Evolutionary conservation across 495 filamentous ascomycete species (phyloP), one percentile per base, ranked within the genome.

Genomic region (Penicillium cosmopolitanum): DNA sequence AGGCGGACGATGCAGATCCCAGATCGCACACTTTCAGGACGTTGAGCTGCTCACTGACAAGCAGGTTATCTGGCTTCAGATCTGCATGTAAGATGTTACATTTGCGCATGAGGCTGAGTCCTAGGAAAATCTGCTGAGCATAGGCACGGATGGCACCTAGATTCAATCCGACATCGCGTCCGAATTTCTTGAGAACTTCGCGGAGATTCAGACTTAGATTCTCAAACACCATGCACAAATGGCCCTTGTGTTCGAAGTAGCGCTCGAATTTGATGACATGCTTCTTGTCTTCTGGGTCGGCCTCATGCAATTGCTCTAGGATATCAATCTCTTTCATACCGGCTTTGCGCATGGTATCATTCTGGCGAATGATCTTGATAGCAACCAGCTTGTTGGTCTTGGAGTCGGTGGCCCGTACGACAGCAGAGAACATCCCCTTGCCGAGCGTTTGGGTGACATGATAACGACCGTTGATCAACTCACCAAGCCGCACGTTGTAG

Each of bases 161-260:
- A 67, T 94, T 96, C 70, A 98, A 87, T 53, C 96, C 95, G 15
- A 95, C 85, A 66, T 96, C 92, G 52, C 90, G 89, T n/a, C 93
- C 93, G 71, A 93, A 96, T 66, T 97, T 97, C 77, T 96, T 96
- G 57, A 98, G 74, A n/a, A 97, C 89, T 66, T 97, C 93, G 43
- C 95, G 90, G 25, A 98, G 78, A 69, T 98, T 96, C 76, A 96
- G 85, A 70, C 89, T 85, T 36, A 98, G 82, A 66, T 96, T 94
- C 74, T 98, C 95, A 74, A 98, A 98, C 1, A 93, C 93, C 80
- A 98, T 89, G 73, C 95, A 98, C 53, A 98, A 76, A 75, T 98
- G 95, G 11, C 86, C 87, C 77, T 97, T 97, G 77, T 97, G 92
- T 62, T 97, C 92, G 66, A 98, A 98, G 47, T 84, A 79, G 42